phyloP scores from a whole-genome alignment of 1,284 basidiomycete genomes.

The Peniophora sp. region DNA sequence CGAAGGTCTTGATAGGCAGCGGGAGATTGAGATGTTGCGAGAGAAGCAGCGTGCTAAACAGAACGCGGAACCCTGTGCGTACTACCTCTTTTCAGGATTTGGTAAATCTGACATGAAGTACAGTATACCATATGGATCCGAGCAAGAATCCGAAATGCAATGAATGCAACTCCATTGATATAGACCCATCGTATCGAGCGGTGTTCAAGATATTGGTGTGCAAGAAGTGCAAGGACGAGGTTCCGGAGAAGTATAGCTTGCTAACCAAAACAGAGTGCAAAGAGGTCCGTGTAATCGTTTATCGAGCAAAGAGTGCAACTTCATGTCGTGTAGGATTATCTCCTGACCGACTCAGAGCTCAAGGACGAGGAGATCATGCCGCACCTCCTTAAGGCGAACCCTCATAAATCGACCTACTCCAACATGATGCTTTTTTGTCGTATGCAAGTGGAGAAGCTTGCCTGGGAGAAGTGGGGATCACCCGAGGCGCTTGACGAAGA shows the following conservation, averaged over 20 bases:
- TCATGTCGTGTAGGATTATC: slow-evolving; percentile 59
- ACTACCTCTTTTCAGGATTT: neutral
- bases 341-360: slow-evolving; percentile 88
- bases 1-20: slow-evolving; percentile 58
- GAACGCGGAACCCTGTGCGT: slow-evolving; percentile 65
- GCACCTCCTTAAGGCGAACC: slow-evolving; percentile 93
- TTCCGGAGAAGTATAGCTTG: slow-evolving; percentile 88
- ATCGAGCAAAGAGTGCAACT: neutral
- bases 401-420: slow-evolving; percentile 92
- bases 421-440: slow-evolving; percentile 99
- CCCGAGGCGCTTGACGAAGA: slow-evolving; percentile 87
- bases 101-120: slow-evolving; percentile 29
- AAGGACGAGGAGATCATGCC: slow-evolving; percentile 89
- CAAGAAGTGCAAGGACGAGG: slow-evolving; percentile 81
- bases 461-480: slow-evolving; percentile 97
- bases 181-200: slow-evolving; percentile 75
- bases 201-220: slow-evolving; percentile 85
- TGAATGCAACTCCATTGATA: slow-evolving; percentile 78
- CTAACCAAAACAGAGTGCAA: slow-evolving; percentile 99
- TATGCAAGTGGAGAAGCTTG: slow-evolving; percentile 92
- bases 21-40: slow-evolving; percentile 68
- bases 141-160: slow-evolving; percentile 73
- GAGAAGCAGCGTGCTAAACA: slow-evolving; percentile 65
- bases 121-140: slow-evolving; percentile 50
- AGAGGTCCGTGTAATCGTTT: slow-evolving; percentile 51